Percentiles rank a stretch among this genome's conserved stretches.
Evolutionary conservation across 257 asterid genomes (phyloP).

Genomic region (Striga asiatica): DNA sequence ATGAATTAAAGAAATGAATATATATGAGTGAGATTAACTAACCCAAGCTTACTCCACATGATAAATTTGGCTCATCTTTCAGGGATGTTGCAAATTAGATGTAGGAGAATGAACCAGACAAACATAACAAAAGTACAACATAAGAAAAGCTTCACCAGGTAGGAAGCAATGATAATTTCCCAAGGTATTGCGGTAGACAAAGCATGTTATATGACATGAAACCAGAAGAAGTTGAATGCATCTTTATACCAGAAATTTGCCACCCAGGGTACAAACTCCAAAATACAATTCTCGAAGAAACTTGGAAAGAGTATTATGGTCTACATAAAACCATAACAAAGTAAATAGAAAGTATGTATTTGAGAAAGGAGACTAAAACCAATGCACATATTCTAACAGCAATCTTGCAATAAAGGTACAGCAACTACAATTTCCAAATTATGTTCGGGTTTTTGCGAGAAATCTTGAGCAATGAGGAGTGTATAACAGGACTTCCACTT

Average conservation of each 20-base stretch:
- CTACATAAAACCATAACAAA: background rate
- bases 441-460: too few species aligned
- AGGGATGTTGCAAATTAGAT: background rate
- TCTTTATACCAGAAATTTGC: background rate
- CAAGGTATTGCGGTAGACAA: background rate
- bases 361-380: background rate
- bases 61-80: background rate
- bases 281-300: background rate
- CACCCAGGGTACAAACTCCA: background rate
- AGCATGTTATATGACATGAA: background rate
- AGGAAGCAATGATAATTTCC: background rate
- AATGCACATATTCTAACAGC: background rate
- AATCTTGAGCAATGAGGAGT: too few species aligned
- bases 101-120: background rate
- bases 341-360: background rate
- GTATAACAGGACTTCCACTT: too few species aligned
- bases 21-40: background rate
- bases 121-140: background rate
- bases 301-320: background rate
- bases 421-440: background rate
- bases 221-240: background rate
- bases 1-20: background rate
- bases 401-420: background rate
- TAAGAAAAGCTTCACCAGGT: background rate
- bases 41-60: background rate